These are phyloP conservation scores for Zychaea mexicana DNA, from an alignment of 371 early-diverging fungal genomes.

Conservation along the genomic window DNA sequence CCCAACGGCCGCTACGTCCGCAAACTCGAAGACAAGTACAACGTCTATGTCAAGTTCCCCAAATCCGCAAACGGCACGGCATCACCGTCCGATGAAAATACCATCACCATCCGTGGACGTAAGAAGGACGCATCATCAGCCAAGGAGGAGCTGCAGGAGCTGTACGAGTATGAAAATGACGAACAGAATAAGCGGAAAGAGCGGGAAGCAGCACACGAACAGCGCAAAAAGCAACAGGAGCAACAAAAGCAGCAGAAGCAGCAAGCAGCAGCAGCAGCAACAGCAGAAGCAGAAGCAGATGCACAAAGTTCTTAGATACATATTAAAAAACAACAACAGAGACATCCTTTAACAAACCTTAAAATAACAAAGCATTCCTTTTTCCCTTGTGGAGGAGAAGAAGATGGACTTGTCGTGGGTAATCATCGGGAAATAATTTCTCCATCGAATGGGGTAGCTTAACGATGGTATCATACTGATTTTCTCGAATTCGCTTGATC, in stretches of 20 bases:
- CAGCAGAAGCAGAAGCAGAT: background rate
- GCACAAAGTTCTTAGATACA: background rate
- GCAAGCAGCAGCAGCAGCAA: background rate
- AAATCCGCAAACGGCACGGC: conserved; percentile 35
- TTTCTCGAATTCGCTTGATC: too few species aligned
- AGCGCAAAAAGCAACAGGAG: background rate
- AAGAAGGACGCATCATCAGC: conserved; percentile 75
- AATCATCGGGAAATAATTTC: background rate
- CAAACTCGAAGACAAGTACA: conserved; percentile 82
- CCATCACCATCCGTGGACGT: conserved; percentile 75
- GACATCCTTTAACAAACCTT: background rate
- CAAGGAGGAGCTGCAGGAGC: conserved; percentile 75
- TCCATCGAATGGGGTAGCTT: background rate
- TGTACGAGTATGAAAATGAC: conserved; percentile 78
- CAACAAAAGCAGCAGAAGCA: background rate
- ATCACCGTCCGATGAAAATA: conserved; percentile 46
- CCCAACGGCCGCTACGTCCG: conserved; percentile 76
- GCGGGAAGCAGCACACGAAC: conserved; percentile 30
- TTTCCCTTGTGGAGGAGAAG: too few species aligned
- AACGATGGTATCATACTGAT: background rate
- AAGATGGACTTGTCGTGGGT: background rate
- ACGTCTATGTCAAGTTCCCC: conserved; percentile 78
- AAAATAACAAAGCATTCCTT: background rate
- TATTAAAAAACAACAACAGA: background rate
- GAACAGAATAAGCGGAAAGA: conserved; percentile 51